These are phyloP conservation scores for Paracoccidioides brasiliensis DNA, from an alignment of 2,329 filamentous ascomycete species.

Conservation along the genomic window DNA sequence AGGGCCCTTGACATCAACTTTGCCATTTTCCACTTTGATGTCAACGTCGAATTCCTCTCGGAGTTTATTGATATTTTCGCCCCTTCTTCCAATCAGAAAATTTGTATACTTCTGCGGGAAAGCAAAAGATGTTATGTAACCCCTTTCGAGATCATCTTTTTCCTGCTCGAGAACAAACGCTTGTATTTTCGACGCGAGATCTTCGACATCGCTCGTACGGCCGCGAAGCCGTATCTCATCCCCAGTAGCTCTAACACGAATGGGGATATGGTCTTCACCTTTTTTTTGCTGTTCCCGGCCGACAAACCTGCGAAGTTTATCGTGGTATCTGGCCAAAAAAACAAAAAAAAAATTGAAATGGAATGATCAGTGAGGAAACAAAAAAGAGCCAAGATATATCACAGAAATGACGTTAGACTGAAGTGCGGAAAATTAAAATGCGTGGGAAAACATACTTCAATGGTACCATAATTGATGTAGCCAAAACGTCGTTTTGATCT, in stretches of 20 bases:
- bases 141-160: conserved; percentile 85
- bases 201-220: conserved; percentile 57
- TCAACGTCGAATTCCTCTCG: conserved; percentile 59
- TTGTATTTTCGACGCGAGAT: conserved; percentile 57
- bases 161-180: conserved; percentile 78
- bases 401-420: too few relatives aligned
- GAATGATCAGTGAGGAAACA: neutral
- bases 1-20: conserved; percentile 89
- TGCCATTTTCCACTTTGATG: conserved; percentile 84
- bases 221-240: conserved; percentile 59
- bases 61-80: conserved; percentile 56
- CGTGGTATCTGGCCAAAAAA: conserved; percentile 38
- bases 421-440: neutral
- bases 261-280: conserved; percentile 40
- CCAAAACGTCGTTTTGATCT: conserved; percentile 42
- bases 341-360: neutral
- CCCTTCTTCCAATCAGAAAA: conserved; percentile 57
- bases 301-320: conserved; percentile 49
- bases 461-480: conserved; percentile 41
- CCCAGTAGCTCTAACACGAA: conserved; percentile 42
- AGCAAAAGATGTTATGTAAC: conserved; percentile 73
- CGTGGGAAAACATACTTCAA: conserved; percentile 30
- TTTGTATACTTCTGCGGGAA: conserved; percentile 94
- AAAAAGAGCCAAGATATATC: conserved; percentile 2
- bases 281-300: conserved; percentile 42